These are phyloP conservation scores for Epichloe bromicola DNA, from an alignment of 2,329 filamentous ascomycete species.

Conservation along the genomic window DNA sequence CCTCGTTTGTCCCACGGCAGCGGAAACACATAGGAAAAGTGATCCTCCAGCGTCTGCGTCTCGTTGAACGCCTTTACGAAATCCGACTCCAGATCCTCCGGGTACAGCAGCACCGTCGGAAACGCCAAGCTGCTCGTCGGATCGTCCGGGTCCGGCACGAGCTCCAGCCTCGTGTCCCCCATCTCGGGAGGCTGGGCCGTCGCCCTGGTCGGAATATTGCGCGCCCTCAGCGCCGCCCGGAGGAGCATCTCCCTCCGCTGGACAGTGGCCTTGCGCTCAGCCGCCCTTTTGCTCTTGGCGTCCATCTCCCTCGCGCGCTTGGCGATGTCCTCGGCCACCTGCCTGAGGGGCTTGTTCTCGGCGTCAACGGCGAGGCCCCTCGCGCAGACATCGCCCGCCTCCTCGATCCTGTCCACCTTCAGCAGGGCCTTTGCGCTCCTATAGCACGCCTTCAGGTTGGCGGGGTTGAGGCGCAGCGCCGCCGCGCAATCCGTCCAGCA, in stretches of 20 bases:
- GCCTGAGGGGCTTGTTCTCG: constrained; percentile 52
- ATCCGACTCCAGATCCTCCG: constrained; percentile 67
- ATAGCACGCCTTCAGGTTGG: constrained; percentile 84
- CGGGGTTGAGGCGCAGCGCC: constrained; percentile 63
- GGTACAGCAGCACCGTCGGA: constrained; percentile 76
- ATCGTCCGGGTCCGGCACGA: constrained; percentile 62
- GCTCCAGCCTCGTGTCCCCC: constrained; percentile 63
- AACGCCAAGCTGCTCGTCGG: constrained; percentile 59
- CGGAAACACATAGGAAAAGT: constrained; percentile 76
- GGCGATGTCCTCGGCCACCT: constrained; percentile 49
- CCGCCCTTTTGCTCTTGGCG: constrained; percentile 41
- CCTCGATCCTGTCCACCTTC: constrained; percentile 61
- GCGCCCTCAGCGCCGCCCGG: constrained; percentile 49
- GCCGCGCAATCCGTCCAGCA: constrained; percentile 75
- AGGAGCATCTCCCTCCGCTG: constrained; percentile 49
- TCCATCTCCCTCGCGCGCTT: constrained; percentile 42
- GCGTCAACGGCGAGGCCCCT: constrained; percentile 62
- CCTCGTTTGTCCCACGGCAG: constrained; percentile 67
- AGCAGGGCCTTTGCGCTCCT: constrained; percentile 69
- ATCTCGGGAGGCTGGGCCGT: constrained; percentile 70
- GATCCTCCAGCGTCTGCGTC: constrained; percentile 58
- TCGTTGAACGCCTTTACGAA: constrained; percentile 84
- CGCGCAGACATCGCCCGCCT: constrained; percentile 68
- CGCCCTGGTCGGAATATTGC: constrained; percentile 54
- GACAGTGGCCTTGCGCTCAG: constrained; percentile 39